These are phyloP conservation scores for Tilletia walkeri DNA, from an alignment of 1,284 basidiomycete genomes.

Conservation along the genomic window DNA sequence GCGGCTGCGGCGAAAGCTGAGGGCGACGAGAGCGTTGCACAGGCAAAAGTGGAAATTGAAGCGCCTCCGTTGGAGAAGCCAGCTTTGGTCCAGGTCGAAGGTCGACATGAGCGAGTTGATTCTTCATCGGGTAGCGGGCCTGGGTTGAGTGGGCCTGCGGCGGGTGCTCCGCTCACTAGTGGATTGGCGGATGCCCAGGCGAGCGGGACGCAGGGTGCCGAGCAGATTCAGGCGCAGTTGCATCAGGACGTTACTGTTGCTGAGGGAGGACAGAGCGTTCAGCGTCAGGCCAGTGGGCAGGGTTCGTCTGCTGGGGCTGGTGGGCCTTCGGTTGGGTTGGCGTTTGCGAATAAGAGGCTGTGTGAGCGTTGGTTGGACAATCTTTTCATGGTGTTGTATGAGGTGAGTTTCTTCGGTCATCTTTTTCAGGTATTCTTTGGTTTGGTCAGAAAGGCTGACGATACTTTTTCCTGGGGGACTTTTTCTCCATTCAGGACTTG, in stretches of 20 bases:
- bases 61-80: constrained; percentile 57
- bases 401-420: constrained; percentile 62
- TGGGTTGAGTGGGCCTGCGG: constrained; percentile 10
- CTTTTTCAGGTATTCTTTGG: neutral
- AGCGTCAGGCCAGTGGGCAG: constrained; percentile 17
- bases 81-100: constrained; percentile 48
- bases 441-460: neutral
- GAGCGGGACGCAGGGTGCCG: constrained; percentile 21
- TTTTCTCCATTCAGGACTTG: constrained; percentile 68
- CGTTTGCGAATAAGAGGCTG: constrained; percentile 91
- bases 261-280: neutral
- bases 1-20: neutral
- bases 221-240: constrained; percentile 22
- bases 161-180: neutral
- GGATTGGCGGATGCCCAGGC: constrained; percentile 14
- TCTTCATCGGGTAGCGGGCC: constrained; percentile 13
- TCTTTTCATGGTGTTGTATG: constrained; percentile 96
- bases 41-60: constrained; percentile 27
- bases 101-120: constrained; percentile 39
- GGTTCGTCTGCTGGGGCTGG: constrained; percentile 27
- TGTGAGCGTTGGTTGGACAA: constrained; percentile 99
- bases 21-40: neutral
- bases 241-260: constrained; percentile 15
- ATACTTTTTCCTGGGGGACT: neutral
- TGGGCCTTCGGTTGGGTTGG: constrained; percentile 64